Base-by-base conservation (phyloP, 2,329 filamentous ascomycete species). In the Amauroascus niger region DNA sequence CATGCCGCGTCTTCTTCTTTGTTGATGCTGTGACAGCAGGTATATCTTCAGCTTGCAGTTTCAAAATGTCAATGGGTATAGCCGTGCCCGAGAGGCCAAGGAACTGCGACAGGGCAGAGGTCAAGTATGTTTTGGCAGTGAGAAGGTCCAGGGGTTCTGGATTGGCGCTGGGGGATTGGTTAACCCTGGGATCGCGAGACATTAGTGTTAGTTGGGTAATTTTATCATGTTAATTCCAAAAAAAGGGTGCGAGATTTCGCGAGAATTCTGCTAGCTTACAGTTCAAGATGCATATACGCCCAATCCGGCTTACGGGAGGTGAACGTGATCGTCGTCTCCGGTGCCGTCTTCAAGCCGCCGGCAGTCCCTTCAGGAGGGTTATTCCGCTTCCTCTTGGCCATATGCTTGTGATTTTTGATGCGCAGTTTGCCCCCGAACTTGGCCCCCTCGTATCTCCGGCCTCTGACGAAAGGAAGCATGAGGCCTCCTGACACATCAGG, bases 51-150 rank as follows among this genome's bases (percentile, higher is more conserved):
- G 28, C 55, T 35, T 65, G 63, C 16, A 72, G 60, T 44, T 74
- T 73, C 13, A 76, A 60, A 32, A 76, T 72, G 54, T 77, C 74
- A 48, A 76, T 65, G 2, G 72, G 61, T 37, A 76, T 75, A 13
- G 72, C 65, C 2, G 72, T 71, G 14, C 74, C 74, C 3, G 68
- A 67, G 6, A 75, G 55, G 1, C 74, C 74, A 43, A 76, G 69
- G 60, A 72, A 75, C 61, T 75, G 72, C 18, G 69, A 68, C 1
- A 77, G 65, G 1, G 74, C 74, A 40, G 73, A 65, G 46, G 67
- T 69, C 48, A 76, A 68, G 58, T 75, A 67, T 26, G 70, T 71
- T 54, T 69, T 69, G 22, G 71, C 67, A n/a, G 73, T 74, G 56
- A 76, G 66, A n/a, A 69, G 61, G 59, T 76, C 74, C 28, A 74